Conservation (phyloP, 305 asterid species). For the Vinca major region DNA sequence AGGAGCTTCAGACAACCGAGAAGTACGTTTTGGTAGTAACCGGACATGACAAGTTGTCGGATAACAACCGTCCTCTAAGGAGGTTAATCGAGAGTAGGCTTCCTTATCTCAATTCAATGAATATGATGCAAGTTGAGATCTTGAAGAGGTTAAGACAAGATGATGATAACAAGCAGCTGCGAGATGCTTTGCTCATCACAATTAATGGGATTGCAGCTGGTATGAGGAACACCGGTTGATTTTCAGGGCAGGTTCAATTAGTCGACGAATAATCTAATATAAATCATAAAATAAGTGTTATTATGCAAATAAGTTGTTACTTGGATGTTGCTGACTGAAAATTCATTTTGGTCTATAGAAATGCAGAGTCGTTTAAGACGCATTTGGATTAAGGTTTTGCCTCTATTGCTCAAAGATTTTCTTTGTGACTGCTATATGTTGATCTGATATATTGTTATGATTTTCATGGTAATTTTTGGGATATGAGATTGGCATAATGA, state of each 20-base stretch:
- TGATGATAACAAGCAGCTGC: slow-evolving; percentile 56
- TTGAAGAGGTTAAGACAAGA: slow-evolving; percentile 71
- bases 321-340: neutral
- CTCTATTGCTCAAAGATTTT: neutral
- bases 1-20: slow-evolving; percentile 66
- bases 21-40: slow-evolving; percentile 58
- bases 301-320: neutral
- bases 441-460: neutral
- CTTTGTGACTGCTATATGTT: neutral
- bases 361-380: neutral
- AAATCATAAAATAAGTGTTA: neutral
- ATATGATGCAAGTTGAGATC: slow-evolving; percentile 93
- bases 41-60: slow-evolving; percentile 73
- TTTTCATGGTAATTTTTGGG: neutral
- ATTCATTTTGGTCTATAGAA: neutral
- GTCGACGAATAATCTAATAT: too few species aligned
- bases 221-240: slow-evolving; percentile 88
- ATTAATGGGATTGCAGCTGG: slow-evolving; percentile 97
- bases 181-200: slow-evolving; percentile 81
- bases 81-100: slow-evolving; percentile 89
- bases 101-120: slow-evolving; percentile 83
- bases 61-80: slow-evolving; percentile 59
- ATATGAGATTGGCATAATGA: too few species aligned
- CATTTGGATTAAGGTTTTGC: too few species aligned
- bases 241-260: neutral